Conservation (phyloP, 371 early-diverging fungal species). For the Choanephora cucurbitarum region DNA sequence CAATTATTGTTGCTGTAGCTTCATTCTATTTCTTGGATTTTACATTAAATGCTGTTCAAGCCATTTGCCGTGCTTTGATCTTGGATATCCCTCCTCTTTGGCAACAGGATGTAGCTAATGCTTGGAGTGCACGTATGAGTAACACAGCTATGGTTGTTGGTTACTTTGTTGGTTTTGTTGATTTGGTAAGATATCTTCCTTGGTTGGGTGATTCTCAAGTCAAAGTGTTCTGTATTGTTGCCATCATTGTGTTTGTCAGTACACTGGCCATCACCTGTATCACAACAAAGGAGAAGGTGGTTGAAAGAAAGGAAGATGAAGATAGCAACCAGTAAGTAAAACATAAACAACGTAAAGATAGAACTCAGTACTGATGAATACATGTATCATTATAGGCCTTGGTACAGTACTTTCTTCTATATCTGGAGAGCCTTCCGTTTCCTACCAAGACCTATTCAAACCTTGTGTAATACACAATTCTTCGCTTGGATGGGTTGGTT, state of each 20-base stretch:
- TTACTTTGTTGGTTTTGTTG: slow-evolving; percentile 67
- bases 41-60: slow-evolving; percentile 69
- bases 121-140: slow-evolving; percentile 72
- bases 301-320: slow-evolving; percentile 22
- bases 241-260: slow-evolving; percentile 56
- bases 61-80: slow-evolving; percentile 68
- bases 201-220: slow-evolving; percentile 67
- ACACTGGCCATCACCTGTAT: slow-evolving; percentile 59
- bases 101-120: slow-evolving; percentile 67
- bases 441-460: slow-evolving; percentile 64
- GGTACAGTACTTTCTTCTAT: slow-evolving; percentile 54
- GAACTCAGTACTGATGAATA: no score
- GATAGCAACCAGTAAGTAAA: slow-evolving; percentile 24
- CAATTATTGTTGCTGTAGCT: slow-evolving; percentile 60
- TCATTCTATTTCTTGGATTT: slow-evolving; percentile 76
- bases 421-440: slow-evolving; percentile 62
- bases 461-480: slow-evolving; percentile 79
- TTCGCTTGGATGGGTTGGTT: slow-evolving; percentile 92
- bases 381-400: no score
- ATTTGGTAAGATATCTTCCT: slow-evolving; percentile 64
- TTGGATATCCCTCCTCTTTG: slow-evolving; percentile 65
- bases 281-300: slow-evolving; percentile 50
- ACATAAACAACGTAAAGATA: not conserved
- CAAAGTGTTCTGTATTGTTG: slow-evolving; percentile 67
- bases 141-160: slow-evolving; percentile 69